phyloP scores from a whole-genome alignment of 305 asterid species.

The Fraxinus platypoda region DNA sequence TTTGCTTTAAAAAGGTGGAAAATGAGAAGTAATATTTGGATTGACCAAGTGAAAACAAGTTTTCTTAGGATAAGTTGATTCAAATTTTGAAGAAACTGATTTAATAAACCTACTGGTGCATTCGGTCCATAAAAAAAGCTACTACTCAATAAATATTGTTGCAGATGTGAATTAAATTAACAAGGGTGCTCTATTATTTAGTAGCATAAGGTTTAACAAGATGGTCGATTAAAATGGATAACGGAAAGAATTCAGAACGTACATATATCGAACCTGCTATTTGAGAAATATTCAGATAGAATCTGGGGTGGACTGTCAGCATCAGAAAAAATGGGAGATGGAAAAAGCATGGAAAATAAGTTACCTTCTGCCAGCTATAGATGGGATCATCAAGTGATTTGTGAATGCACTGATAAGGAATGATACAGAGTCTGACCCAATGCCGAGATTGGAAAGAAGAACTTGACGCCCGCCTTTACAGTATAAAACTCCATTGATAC shows the following conservation, averaged over 20 bases:
- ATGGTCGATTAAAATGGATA: neutral
- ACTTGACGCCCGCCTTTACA: slow-evolving; percentile 83
- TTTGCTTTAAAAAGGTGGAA: neutral
- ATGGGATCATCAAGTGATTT: slow-evolving; percentile 75
- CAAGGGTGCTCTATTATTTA: neutral
- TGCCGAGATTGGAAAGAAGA: slow-evolving; percentile 67
- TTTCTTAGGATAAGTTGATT: neutral
- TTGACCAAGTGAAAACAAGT: neutral
- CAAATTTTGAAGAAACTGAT: neutral
- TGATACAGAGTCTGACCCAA: slow-evolving; percentile 65
- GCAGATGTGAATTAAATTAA: neutral
- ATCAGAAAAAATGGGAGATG: neutral
- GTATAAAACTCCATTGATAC: slow-evolving; percentile 85
- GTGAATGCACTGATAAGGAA: slow-evolving; percentile 72
- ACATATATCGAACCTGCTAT: neutral
- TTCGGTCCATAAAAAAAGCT: neutral
- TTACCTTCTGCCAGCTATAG: slow-evolving; percentile 85
- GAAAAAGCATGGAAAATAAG: neutral
- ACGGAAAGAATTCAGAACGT: neutral
- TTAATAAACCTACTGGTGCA: neutral
- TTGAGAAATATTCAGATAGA: neutral
- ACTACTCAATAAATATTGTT: neutral
- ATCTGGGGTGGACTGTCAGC: neutral
- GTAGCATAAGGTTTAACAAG: neutral
- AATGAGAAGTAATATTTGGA: neutral